Conservation (phyloP, 2,329 filamentous ascomycete species). For the Monosporascus sp. region DNA sequence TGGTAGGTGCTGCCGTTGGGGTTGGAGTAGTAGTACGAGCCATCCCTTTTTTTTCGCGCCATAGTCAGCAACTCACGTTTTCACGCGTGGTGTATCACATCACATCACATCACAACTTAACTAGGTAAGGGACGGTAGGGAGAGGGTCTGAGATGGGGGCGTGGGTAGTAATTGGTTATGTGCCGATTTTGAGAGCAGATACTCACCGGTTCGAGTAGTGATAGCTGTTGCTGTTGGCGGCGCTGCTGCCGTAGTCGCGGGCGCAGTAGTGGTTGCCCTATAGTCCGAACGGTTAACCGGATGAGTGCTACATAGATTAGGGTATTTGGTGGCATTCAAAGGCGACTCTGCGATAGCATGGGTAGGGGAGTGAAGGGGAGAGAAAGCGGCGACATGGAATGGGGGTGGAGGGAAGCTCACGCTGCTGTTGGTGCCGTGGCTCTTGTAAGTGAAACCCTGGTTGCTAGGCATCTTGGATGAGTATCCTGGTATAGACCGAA, state of each 20-base stretch:
- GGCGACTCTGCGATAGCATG: not conserved
- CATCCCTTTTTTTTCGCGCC: conserved; percentile 36
- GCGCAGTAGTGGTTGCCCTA: conserved; percentile 65
- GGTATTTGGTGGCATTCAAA: not conserved
- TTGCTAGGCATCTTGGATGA: conserved; percentile 21
- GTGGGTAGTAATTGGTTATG: not conserved
- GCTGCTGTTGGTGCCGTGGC: conserved; percentile 58
- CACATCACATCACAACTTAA: too few species aligned
- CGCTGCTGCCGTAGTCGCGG: conserved; percentile 56
- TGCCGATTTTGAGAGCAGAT: not conserved
- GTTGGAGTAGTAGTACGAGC: conserved; percentile 72
- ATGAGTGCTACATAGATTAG: too few species aligned
- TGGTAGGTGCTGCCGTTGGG: conserved; percentile 64
- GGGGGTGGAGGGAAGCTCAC: conserved; percentile 31
- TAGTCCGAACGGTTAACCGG: too few species aligned
- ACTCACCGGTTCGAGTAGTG: conserved; percentile 62
- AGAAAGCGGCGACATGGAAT: not conserved
- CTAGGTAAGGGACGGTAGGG: too few species aligned
- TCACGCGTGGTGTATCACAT: not conserved
- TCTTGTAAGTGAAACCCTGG: conserved; percentile 37
- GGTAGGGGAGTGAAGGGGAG: too few species aligned
- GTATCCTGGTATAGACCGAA: too few species aligned
- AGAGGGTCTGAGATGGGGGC: too few species aligned
- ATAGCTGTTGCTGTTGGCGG: conserved; percentile 54
- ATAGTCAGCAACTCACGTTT: not conserved